A percentile compares a stretch with the other conserved stretches of the same genome.
These are phyloP conservation scores for Talaromyces sp. DNA, from an alignment of 2,329 filamentous ascomycete species.

Conservation along the genomic window DNA sequence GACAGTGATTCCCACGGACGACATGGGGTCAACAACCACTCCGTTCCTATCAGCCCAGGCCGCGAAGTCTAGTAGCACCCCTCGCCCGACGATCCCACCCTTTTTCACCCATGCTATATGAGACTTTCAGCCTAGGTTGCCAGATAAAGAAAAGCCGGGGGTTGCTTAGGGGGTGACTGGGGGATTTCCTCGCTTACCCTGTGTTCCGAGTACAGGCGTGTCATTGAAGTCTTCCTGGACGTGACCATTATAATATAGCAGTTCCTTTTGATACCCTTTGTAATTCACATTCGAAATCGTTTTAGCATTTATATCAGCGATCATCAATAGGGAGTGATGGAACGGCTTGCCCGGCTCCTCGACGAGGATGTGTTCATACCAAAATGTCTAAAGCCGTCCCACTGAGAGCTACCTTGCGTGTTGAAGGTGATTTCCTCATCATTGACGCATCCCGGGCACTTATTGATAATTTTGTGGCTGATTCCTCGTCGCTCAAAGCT, in stretches of 20 bases:
- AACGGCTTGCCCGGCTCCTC: too few species aligned
- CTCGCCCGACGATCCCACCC: conserved; percentile 31
- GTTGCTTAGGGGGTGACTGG: too few species aligned
- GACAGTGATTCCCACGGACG: conserved; percentile 17
- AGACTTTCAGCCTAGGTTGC: too few species aligned
- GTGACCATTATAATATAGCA: conserved; percentile 34
- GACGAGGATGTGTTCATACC: too few species aligned
- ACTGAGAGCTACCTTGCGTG: conserved; percentile 54
- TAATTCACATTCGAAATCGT: too few species aligned
- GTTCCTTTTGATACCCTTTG: conserved; percentile 37
- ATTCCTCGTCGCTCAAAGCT: neutral
- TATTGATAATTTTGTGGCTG: conserved; percentile 46
- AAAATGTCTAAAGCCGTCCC: conserved; percentile 37
- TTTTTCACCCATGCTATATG: conserved; percentile 30
- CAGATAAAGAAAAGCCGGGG: too few species aligned
- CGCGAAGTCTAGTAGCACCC: conserved; percentile 45
- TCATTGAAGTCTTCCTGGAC: conserved; percentile 33
- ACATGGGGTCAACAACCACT: conserved; percentile 37
- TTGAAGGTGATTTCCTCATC: conserved; percentile 58
- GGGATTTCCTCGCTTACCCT: too few species aligned
- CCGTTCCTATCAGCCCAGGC: conserved; percentile 39
- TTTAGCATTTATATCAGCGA: too few species aligned
- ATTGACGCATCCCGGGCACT: conserved; percentile 50
- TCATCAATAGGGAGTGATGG: too few species aligned
- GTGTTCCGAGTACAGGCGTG: conserved; percentile 31